Conservation (phyloP, 2,329 filamentous ascomycete species). For the Penicillium corylophilum region DNA sequence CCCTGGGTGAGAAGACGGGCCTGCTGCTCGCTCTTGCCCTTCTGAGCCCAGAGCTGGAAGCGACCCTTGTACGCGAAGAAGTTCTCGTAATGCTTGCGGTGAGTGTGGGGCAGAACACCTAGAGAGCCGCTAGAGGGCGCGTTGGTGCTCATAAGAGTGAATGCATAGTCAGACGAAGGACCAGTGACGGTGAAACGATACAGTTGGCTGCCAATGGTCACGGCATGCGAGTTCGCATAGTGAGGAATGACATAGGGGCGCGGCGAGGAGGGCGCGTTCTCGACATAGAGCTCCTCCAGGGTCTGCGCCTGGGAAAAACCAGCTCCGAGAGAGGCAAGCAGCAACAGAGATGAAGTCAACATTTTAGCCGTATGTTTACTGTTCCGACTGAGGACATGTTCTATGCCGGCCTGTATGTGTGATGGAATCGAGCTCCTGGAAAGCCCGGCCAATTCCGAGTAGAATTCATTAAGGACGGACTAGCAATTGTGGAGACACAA, state of each 20-base stretch:
- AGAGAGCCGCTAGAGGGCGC: no score
- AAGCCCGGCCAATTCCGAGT: neutral
- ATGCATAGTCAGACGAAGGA: no score
- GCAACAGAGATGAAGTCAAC: slow-evolving; percentile 9
- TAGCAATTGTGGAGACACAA: neutral
- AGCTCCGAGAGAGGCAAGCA: slow-evolving; percentile 11
- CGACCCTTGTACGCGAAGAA: no score
- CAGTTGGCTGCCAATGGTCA: no score
- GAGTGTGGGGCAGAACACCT: no score
- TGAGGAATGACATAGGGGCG: no score
- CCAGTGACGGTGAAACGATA: no score
- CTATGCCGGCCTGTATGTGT: neutral
- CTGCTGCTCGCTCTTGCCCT: slow-evolving; percentile 25
- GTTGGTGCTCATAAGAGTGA: no score
- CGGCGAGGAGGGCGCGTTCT: slow-evolving; percentile 29
- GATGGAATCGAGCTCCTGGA: neutral
- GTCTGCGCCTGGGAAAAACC: slow-evolving; percentile 7
- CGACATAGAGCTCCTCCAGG: slow-evolving; percentile 25
- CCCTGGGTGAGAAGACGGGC: slow-evolving; percentile 44
- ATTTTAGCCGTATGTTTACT: slow-evolving; percentile 5
- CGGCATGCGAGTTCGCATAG: no score
- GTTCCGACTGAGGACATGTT: neutral
- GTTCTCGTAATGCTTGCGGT: no score
- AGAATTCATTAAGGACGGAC: neutral
- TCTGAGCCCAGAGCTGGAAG: no score